These are phyloP conservation scores for Fraxinus ornus DNA, from an alignment of 305 asterid species.

Conservation along the genomic window DNA sequence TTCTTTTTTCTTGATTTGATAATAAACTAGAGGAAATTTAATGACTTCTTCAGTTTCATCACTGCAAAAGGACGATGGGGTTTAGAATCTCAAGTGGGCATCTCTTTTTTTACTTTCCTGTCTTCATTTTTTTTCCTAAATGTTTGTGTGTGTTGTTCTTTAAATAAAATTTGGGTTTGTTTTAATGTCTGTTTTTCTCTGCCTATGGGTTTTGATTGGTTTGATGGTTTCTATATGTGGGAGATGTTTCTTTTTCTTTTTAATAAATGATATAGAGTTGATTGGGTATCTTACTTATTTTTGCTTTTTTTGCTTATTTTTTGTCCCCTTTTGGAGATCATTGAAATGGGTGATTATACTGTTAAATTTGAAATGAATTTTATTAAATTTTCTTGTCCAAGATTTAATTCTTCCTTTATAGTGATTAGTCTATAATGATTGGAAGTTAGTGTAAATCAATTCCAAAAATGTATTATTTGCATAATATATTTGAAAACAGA, in stretches of 20 bases:
- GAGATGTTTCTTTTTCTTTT: constrained; percentile 3
- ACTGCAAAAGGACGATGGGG: constrained; percentile 14
- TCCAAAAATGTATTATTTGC: constrained; percentile 13
- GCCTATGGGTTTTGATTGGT: constrained; percentile 20
- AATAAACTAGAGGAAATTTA: constrained; percentile 20
- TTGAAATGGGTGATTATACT: constrained; percentile 9
- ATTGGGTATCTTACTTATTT: constrained; percentile 14
- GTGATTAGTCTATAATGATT: constrained; percentile 21
- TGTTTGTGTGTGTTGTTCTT: constrained; percentile 8
- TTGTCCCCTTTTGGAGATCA: not conserved
- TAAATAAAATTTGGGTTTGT: constrained; percentile 27
- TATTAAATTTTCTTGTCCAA: not conserved
- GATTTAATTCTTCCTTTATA: constrained; percentile 24
- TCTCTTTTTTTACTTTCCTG: constrained; percentile 24
- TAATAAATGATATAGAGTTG: not conserved
- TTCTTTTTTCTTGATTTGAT: constrained; percentile 16
- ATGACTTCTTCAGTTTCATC: constrained; percentile 26
- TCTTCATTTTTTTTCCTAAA: not conserved
- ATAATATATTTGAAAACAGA: constrained; percentile 12
- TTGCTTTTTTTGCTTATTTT: not conserved
- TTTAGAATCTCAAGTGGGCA: constrained; percentile 34
- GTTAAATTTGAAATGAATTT: not conserved
- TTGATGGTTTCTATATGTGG: constrained; percentile 28
- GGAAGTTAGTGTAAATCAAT: constrained; percentile 24
- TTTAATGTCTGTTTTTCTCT: constrained; percentile 27